These are phyloP conservation scores for Pseudocercospora fuligena DNA, from an alignment of 2,329 filamentous ascomycete genomes.

Conservation along the genomic window DNA sequence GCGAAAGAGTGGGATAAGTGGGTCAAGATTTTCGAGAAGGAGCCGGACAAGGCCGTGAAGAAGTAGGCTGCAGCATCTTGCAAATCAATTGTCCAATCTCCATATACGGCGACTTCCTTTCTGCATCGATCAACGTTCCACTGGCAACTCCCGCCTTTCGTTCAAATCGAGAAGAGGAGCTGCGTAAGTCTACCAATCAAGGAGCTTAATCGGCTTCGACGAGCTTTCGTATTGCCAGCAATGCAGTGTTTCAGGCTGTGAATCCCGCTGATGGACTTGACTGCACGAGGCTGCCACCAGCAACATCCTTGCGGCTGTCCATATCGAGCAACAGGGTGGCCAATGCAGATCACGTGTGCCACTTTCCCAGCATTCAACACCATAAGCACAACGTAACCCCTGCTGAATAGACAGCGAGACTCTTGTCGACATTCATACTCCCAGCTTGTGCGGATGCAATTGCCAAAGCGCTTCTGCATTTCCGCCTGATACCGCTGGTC, in stretches of 20 bases:
- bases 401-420: not conserved
- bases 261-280: not conserved
- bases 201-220: not conserved
- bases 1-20: conserved; percentile 16
- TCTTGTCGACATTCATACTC: not conserved
- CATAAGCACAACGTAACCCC: not conserved
- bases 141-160: not conserved
- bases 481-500: not conserved
- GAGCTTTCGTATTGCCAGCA: not conserved
- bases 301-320: not conserved
- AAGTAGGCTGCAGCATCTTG: conserved; percentile 2
- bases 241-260: not conserved
- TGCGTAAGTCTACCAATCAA: not conserved
- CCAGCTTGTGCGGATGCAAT: not conserved
- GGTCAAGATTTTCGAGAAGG: conserved; percentile 11
- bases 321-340: not conserved
- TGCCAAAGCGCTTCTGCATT: not conserved
- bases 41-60: conserved; percentile 16
- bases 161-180: not conserved
- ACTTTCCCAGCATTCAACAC: not conserved
- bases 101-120: not conserved
- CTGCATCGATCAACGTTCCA: not conserved
- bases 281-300: not conserved
- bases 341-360: not conserved
- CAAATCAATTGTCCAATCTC: not conserved